These are phyloP conservation scores for Betula pendula DNA, from an alignment of 306 rosid genomes.

Conservation along the genomic window DNA sequence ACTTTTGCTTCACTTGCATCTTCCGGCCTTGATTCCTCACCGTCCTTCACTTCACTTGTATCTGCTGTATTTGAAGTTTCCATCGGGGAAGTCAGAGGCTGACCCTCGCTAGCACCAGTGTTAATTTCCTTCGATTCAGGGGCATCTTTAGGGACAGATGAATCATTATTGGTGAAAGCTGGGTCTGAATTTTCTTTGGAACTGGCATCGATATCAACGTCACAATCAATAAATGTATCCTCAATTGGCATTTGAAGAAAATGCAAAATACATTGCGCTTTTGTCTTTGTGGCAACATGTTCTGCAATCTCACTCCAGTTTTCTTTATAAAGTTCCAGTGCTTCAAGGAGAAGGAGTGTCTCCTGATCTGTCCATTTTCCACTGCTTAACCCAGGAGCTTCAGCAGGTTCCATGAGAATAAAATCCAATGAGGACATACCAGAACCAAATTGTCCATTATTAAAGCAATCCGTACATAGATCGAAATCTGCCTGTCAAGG, in stretches of 20 bases:
- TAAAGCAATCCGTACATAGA: constrained; percentile 86
- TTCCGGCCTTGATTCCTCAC: constrained; percentile 42
- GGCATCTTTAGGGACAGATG: constrained; percentile 47
- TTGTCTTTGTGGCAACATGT: constrained; percentile 92
- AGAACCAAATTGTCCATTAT: constrained; percentile 72
- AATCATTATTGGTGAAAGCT: constrained; percentile 46
- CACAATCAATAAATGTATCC: constrained; percentile 67
- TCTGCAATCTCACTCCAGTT: constrained; percentile 96
- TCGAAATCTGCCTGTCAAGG: constrained; percentile 92
- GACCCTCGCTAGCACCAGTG: constrained; percentile 41
- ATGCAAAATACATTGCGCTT: constrained; percentile 89
- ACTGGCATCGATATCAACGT: constrained; percentile 45
- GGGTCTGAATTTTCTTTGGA: constrained; percentile 58
- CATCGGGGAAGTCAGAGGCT: constrained; percentile 29
- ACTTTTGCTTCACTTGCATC: constrained; percentile 49
- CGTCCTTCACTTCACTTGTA: constrained; percentile 39
- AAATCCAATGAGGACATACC: constrained; percentile 89
- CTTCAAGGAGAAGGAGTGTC: constrained; percentile 95
- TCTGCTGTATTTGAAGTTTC: constrained; percentile 57
- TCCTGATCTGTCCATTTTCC: constrained; percentile 99
- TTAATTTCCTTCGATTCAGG: constrained; percentile 46
- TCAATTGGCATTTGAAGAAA: constrained; percentile 97
- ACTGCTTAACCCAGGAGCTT: constrained; percentile 76
- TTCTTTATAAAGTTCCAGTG: constrained; percentile 86
- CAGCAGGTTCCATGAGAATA: constrained; percentile 98